A percentile compares a stretch with the other conserved stretches of the same genome.
phyloP scores from a whole-genome alignment of 768 basidiomycete genomes.

The Lentinula boryana region DNA sequence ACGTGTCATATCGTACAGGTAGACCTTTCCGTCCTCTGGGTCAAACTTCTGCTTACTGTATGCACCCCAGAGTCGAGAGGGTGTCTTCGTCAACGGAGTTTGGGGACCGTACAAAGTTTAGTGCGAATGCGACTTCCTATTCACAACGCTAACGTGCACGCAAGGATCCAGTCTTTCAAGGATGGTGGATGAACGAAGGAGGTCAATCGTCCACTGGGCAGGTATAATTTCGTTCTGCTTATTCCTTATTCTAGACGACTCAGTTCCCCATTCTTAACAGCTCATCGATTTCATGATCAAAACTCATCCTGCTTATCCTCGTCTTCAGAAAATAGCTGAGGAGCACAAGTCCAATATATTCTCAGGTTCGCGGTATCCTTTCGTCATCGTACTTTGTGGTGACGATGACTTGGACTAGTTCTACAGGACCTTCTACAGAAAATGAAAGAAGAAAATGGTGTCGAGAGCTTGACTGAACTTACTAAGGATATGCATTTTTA shows the following conservation, averaged over 20 bases:
- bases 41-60: neutral
- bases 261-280: slow-evolving; percentile 25
- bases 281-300: slow-evolving; percentile 93
- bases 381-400: neutral
- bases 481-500: slow-evolving; percentile 92
- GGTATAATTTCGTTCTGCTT: slow-evolving; percentile 26
- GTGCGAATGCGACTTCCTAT: neutral
- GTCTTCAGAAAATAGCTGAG: slow-evolving; percentile 60
- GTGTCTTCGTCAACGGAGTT: slow-evolving; percentile 84
- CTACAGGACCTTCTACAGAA: slow-evolving; percentile 69
- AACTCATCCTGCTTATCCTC: slow-evolving; percentile 80
- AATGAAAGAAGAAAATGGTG: slow-evolving; percentile 48
- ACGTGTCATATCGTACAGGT: slow-evolving; percentile 95
- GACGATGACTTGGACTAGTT: slow-evolving; percentile 33
- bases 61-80: slow-evolving; percentile 57
- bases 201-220: slow-evolving; percentile 99
- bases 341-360: slow-evolving; percentile 55
- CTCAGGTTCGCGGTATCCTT: slow-evolving; percentile 31
- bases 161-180: slow-evolving; percentile 83
- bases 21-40: neutral
- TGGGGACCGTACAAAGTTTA: slow-evolving; percentile 87
- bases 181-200: slow-evolving; percentile 99
- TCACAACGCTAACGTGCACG: slow-evolving; percentile 7
- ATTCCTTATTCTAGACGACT: neutral
- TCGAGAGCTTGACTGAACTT: slow-evolving; percentile 69